Evolutionary conservation across 2,329 filamentous ascomycete genomes (phyloP).

Genomic region (Aspergillus vadensis): DNA sequence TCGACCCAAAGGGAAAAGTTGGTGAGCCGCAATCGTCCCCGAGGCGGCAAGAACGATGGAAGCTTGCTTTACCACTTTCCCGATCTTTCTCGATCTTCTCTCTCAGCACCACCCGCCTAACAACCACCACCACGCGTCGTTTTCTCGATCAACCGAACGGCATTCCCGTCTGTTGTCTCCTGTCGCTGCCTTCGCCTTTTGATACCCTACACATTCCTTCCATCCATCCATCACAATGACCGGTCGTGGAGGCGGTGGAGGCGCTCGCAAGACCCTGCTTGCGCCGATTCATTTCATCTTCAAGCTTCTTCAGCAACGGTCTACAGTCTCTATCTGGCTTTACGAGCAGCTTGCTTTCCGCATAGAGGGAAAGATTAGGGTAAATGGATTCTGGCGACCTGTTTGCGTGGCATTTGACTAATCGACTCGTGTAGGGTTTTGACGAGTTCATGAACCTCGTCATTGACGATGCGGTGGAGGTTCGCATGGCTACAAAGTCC

Average conservation of each 20-base stretch:
- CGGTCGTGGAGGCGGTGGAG: slow-evolving; percentile 56
- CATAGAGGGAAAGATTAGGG: slow-evolving; percentile 95
- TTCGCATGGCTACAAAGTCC: slow-evolving; percentile 79
- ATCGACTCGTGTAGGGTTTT: slow-evolving; percentile 68
- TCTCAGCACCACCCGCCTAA: slow-evolving; percentile 7
- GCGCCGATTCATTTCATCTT: slow-evolving; percentile 88
- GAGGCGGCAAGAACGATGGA: slow-evolving; percentile 16
- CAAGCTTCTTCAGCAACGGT: slow-evolving; percentile 83
- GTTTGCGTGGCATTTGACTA: slow-evolving; percentile 8
- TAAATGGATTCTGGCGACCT: slow-evolving; percentile 42
- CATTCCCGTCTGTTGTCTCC: background rate
- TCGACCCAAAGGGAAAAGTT: slow-evolving; percentile 33
- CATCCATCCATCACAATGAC: slow-evolving; percentile 47
- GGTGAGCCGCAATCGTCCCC: slow-evolving; percentile 29
- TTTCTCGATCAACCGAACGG: background rate
- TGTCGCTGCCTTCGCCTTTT: slow-evolving; percentile 6
- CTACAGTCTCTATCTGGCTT: slow-evolving; percentile 90
- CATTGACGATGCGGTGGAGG: slow-evolving; percentile 91
- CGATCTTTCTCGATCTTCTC: slow-evolving; percentile 17
- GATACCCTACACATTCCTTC: slow-evolving; percentile 3
- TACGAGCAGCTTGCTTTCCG: slow-evolving; percentile 93
- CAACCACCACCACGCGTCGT: slow-evolving; percentile 8
- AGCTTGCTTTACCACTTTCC: slow-evolving; percentile 15
- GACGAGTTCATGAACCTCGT: slow-evolving; percentile 99
- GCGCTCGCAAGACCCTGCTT: slow-evolving; percentile 67